A percentile compares a stretch with the other conserved stretches of the same genome.
phyloP scores from a whole-genome alignment of 768 basidiomycete species.

The Serendipita sp. region DNA sequence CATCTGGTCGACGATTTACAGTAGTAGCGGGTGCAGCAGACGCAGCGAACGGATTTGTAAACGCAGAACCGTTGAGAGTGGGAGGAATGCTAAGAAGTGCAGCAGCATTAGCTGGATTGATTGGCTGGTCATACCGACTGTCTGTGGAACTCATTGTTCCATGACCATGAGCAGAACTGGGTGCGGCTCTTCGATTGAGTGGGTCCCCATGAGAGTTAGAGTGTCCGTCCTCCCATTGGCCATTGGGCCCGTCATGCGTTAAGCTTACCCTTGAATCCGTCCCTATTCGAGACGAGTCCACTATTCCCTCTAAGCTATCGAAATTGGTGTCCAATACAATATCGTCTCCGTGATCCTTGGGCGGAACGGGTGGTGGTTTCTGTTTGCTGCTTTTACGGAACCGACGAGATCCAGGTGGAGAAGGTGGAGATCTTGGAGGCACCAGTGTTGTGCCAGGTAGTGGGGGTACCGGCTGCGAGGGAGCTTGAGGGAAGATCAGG shows the following conservation, averaged over 20 bases:
- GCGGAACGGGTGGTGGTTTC: neutral
- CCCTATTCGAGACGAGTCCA: neutral
- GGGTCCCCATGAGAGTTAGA: neutral
- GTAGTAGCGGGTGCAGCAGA: neutral
- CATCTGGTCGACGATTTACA: neutral
- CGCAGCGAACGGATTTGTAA: slow-evolving; percentile 1
- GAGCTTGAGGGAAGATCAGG: neutral
- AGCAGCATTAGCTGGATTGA: neutral
- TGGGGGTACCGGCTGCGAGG: neutral
- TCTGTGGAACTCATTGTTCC: neutral
- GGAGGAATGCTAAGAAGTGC: neutral
- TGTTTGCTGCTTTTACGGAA: neutral
- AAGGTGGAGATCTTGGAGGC: neutral
- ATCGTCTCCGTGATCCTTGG: neutral
- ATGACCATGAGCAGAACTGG: neutral
- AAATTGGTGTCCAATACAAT: neutral
- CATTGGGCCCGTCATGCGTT: neutral
- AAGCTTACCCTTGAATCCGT: slow-evolving; percentile 1
- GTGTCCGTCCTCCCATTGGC: neutral
- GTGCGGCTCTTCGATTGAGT: neutral
- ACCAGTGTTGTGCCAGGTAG: neutral
- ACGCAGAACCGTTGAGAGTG: neutral
- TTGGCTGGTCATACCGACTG: neutral
- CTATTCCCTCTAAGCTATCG: slow-evolving; percentile 1
- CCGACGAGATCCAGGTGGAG: neutral